phyloP scores from a whole-genome alignment of 1,284 basidiomycete species.

The Cryptococcus hybrid region DNA sequence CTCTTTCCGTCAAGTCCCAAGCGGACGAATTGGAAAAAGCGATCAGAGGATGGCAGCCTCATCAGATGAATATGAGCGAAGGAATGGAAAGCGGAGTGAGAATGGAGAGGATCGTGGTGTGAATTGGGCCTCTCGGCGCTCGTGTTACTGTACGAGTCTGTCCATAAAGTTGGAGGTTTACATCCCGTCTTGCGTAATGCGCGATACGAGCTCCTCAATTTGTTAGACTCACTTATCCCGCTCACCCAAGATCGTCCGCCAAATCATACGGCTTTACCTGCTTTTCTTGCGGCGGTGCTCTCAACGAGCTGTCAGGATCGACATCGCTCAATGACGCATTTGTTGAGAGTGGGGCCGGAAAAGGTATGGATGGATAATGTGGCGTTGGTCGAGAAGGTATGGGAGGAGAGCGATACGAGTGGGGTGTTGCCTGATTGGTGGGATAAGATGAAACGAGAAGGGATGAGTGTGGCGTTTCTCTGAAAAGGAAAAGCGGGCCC shows the following conservation, averaged over 20 bases:
- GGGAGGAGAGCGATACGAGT: conserved; percentile 31
- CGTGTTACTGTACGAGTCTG: conserved; percentile 26
- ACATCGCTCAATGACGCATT: conserved; percentile 19
- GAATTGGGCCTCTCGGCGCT: conserved; percentile 2
- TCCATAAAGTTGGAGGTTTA: conserved; percentile 26
- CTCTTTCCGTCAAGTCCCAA: conserved; percentile 14
- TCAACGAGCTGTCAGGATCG: conserved; percentile 20
- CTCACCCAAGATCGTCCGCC: conserved; percentile 29
- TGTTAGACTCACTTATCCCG: conserved; percentile 20
- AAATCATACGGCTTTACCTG: conserved; percentile 23
- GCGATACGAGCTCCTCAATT: conserved; percentile 18
- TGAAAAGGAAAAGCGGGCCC: conserved; percentile 3
- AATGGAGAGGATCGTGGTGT: neutral
- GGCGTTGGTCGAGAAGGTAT: conserved; percentile 27
- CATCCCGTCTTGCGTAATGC: conserved; percentile 27
- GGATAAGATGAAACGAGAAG: conserved; percentile 31
- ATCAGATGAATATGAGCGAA: neutral
- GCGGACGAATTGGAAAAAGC: conserved; percentile 25
- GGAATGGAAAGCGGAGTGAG: neutral
- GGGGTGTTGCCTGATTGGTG: conserved; percentile 29
- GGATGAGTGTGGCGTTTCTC: conserved; percentile 30
- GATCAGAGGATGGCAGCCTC: conserved; percentile 18
- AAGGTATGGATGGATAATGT: conserved; percentile 34
- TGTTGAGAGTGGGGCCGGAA: conserved; percentile 26
- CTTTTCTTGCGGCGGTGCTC: conserved; percentile 27